A percentile compares a stretch with the other conserved stretches of the same genome.
Conservation (phyloP, 441 rosid genomes). For the Kokia cookei region DNA sequence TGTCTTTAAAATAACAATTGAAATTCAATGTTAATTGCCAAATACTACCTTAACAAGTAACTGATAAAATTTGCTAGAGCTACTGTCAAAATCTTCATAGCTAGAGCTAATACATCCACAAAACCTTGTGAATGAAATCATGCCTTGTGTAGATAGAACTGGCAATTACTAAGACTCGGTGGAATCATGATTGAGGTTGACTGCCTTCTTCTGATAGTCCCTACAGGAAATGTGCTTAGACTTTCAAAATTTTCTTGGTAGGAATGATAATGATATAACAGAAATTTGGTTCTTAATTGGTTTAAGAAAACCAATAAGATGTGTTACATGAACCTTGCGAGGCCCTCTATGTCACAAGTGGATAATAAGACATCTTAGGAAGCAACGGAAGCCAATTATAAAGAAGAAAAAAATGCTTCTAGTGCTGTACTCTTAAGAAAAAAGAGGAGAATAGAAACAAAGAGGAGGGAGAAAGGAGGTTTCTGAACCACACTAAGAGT, state of each 20-base stretch:
- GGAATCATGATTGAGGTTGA: not conserved
- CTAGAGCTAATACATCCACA: not conserved
- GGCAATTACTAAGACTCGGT: not conserved
- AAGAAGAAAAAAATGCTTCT: not conserved
- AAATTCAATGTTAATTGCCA: not conserved
- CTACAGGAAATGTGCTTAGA: not conserved
- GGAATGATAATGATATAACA: not conserved
- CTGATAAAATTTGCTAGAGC: not conserved
- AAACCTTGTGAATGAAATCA: not conserved
- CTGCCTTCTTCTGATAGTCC: not conserved
- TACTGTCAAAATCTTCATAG: not conserved
- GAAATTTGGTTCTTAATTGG: not conserved
- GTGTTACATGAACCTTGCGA: not conserved
- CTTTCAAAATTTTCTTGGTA: not conserved
- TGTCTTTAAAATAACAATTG: not conserved
- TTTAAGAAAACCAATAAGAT: not conserved
- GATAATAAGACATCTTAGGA: not conserved
- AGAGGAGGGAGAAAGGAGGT: not conserved
- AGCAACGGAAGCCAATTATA: not conserved
- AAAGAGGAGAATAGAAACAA: not conserved
- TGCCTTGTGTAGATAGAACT: not conserved
- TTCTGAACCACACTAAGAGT: not conserved
- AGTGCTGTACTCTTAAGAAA: not conserved
- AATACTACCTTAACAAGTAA: not conserved
- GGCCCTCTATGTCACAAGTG: not conserved